phyloP scores from a whole-genome alignment of 2,329 filamentous ascomycete genomes.

The Microcyclospora pomicola region DNA sequence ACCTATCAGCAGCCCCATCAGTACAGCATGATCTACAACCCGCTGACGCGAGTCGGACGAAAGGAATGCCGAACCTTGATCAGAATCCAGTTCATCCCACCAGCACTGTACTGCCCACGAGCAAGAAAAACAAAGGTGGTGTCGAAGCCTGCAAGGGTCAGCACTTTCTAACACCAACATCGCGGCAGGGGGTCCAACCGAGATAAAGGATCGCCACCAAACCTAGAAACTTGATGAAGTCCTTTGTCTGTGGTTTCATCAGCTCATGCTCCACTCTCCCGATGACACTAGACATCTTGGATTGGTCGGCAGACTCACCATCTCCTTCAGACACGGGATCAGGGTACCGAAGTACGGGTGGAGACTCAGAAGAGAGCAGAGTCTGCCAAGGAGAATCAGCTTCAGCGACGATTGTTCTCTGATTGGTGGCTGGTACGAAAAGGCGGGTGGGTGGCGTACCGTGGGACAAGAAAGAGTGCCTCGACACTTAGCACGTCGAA shows the following conservation, averaged over 20 bases:
- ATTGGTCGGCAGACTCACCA: constrained; percentile 39
- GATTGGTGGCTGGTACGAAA: not conserved
- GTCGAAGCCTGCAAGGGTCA: constrained; percentile 49
- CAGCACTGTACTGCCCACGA: constrained; percentile 51
- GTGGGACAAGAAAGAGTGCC: constrained; percentile 76
- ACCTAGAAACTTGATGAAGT: constrained; percentile 72
- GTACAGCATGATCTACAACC: constrained; percentile 2
- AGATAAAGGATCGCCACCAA: constrained; percentile 71
- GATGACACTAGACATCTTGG: constrained; percentile 1
- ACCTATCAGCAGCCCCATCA: constrained; percentile 28
- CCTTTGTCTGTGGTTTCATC: constrained; percentile 46
- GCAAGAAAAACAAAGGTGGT: constrained; percentile 73
- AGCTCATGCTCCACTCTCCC: not conserved
- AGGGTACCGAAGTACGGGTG: constrained; percentile 83
- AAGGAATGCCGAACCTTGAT: constrained; percentile 32
- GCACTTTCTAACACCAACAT: constrained; percentile 1
- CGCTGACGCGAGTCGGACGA: not conserved
- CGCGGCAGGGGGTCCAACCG: constrained; percentile 29
- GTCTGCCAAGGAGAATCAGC: constrained; percentile 32
- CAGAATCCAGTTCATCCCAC: constrained; percentile 60
- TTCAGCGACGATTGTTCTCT: not conserved
- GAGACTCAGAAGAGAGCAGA: constrained; percentile 74
- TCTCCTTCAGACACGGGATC: constrained; percentile 82
- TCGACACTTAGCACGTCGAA: constrained; percentile 86
- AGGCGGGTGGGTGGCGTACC: constrained; percentile 24